A percentile compares a stretch with the other conserved stretches of the same genome.
Evolutionary conservation across 1,284 basidiomycete species (phyloP).

Genomic region (Naganishia sp.): DNA sequence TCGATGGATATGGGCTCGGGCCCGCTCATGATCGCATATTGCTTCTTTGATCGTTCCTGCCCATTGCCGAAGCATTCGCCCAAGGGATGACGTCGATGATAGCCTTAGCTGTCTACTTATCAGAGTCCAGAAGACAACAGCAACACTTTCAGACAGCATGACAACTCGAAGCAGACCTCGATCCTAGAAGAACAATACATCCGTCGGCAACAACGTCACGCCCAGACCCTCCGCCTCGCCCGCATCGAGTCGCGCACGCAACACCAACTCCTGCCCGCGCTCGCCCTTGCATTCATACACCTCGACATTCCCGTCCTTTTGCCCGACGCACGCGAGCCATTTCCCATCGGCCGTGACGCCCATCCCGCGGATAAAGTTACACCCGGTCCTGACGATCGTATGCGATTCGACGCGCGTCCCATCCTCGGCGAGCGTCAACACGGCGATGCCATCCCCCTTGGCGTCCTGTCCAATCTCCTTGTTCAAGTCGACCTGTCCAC

Average conservation of each 20-base stretch:
- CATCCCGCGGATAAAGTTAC: constrained; percentile 48
- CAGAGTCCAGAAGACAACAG: too few species aligned
- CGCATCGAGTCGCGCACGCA: constrained; percentile 64
- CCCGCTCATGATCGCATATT: too few species aligned
- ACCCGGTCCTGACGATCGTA: constrained; percentile 44
- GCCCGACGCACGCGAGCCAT: constrained; percentile 48
- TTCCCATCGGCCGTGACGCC: constrained; percentile 46
- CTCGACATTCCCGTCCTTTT: constrained; percentile 46
- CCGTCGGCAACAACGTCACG: constrained; percentile 27
- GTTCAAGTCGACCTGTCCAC: constrained; percentile 44
- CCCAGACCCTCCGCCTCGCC: constrained; percentile 14
- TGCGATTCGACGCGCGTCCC: constrained; percentile 38
- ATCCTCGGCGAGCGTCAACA: constrained; percentile 40
- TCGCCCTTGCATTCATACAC: constrained; percentile 43
- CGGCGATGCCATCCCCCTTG: constrained; percentile 48
- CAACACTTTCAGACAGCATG: too few species aligned
- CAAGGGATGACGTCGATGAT: too few species aligned
- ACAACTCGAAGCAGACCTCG: not conserved
- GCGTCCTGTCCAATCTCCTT: constrained; percentile 38
- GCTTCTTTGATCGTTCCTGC: too few species aligned
- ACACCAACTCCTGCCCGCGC: constrained; percentile 43
- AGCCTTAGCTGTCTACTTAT: too few species aligned
- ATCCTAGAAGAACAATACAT: constrained; percentile 24
- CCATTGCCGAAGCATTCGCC: too few species aligned
- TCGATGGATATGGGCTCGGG: too few species aligned